Percentiles rank a stretch among this genome's conserved stretches.
Evolutionary conservation across 176 grass and related monocot genomes (phyloP).

Genomic region (Tuctoria greenei): DNA sequence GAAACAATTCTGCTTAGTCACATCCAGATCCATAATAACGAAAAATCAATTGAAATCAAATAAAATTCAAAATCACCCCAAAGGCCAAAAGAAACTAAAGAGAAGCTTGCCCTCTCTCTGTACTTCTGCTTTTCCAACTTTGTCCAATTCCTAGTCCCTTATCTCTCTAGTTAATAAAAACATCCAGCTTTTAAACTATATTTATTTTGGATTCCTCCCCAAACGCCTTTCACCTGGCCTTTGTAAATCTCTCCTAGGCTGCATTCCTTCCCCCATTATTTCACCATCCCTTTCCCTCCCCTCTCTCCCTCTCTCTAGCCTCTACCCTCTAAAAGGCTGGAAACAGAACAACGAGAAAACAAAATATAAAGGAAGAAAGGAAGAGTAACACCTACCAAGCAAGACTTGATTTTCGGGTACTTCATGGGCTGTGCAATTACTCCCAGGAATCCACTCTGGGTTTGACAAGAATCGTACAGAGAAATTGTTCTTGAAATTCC

Average conservation of each 20-base stretch:
- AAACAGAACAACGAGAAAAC: constrained; percentile 58
- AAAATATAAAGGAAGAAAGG: constrained; percentile 46
- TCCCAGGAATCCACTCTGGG: constrained; percentile 41
- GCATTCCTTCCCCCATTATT: constrained; percentile 55
- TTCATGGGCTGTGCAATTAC: constrained; percentile 39
- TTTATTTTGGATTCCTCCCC: constrained; percentile 52
- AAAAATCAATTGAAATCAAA: constrained; percentile 11
- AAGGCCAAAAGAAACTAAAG: constrained; percentile 34
- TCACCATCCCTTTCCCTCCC: constrained; percentile 48
- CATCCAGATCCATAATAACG: constrained; percentile 30
- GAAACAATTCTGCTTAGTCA: constrained; percentile 31
- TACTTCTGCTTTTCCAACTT: constrained; percentile 42
- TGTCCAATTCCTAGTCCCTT: constrained; percentile 32
- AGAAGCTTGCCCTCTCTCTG: constrained; percentile 24
- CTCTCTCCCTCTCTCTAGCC: too few relatives aligned
- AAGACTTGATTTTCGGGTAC: constrained; percentile 38
- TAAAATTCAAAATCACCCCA: constrained; percentile 13
- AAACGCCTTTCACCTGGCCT: constrained; percentile 42
- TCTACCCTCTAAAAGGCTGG: constrained; percentile 43
- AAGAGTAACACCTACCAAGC: constrained; percentile 46
- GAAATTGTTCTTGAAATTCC: constrained; percentile 36
- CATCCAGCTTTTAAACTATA: constrained; percentile 41
- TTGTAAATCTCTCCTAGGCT: constrained; percentile 50
- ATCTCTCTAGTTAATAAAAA: constrained; percentile 42
- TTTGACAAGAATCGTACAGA: constrained; percentile 49